A percentile compares a stretch with the other conserved stretches of the same genome.
phyloP scores from a whole-genome alignment of 2,329 filamentous ascomycete genomes.

The Alternaria gaisen region DNA sequence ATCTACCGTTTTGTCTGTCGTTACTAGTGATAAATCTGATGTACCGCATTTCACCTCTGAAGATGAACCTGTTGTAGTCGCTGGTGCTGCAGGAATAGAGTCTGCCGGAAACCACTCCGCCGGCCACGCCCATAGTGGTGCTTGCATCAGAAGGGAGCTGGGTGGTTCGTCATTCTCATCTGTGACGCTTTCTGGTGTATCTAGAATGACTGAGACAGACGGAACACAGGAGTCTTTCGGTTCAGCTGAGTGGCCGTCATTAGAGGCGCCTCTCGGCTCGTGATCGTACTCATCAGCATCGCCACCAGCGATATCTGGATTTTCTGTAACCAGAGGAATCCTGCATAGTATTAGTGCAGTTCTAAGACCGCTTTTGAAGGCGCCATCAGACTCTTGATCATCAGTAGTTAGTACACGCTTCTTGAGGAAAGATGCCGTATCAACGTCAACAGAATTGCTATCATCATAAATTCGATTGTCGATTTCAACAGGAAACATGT shows the following conservation, averaged over 20 bases:
- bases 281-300: neutral
- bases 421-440: neutral
- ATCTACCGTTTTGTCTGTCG: neutral
- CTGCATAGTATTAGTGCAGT: neutral
- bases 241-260: neutral
- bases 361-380: neutral
- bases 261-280: neutral
- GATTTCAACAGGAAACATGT: neutral
- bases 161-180: slow-evolving; percentile 8
- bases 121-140: neutral
- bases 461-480: neutral
- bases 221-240: neutral
- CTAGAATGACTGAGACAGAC: neutral
- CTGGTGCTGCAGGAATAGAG: neutral
- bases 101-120: neutral
- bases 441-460: neutral
- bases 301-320: neutral
- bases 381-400: neutral
- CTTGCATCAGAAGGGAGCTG: slow-evolving; percentile 5
- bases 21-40: neutral
- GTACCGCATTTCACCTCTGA: neutral
- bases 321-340: neutral
- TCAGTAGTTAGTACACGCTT: slow-evolving; percentile 2
- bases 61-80: neutral
- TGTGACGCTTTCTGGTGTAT: neutral